These are phyloP conservation scores for Metarhizium anisopliae DNA, from an alignment of 2,329 filamentous ascomycete species.

Conservation along the genomic window DNA sequence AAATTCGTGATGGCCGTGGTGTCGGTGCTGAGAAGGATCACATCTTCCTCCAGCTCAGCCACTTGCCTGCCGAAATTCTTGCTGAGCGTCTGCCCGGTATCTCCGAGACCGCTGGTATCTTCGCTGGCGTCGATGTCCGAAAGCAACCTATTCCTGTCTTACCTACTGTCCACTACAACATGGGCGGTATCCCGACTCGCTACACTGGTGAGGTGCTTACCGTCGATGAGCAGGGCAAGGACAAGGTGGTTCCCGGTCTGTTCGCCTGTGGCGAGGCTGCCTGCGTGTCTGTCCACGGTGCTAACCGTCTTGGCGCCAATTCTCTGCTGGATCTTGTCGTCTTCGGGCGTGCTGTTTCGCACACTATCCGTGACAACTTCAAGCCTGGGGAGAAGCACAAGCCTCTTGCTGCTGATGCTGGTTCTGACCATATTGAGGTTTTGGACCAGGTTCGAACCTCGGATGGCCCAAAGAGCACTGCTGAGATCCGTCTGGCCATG, in stretches of 20 bases:
- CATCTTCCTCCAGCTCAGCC: constrained; percentile 95
- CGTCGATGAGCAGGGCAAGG: constrained; percentile 74
- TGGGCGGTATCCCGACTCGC: constrained; percentile 96
- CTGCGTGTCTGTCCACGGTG: constrained; percentile 95
- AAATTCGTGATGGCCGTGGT: constrained; percentile 95
- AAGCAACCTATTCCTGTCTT: constrained; percentile 96
- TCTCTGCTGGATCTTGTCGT: constrained; percentile 95
- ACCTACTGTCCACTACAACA: constrained; percentile 98
- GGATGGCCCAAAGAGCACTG: constrained; percentile 76
- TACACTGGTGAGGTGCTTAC: constrained; percentile 96
- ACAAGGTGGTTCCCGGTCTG: constrained; percentile 88
- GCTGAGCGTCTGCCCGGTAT: constrained; percentile 97
- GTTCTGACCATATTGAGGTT: constrained; percentile 75
- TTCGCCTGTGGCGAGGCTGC: constrained; percentile 96
- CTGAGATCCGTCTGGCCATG: constrained; percentile 84
- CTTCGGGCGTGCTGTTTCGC: constrained; percentile 93
- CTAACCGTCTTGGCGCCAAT: constrained; percentile 96
- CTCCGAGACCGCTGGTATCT: constrained; percentile 95
- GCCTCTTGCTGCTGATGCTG: constrained; percentile 75
- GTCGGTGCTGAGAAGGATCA: constrained; percentile 96
- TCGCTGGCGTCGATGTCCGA: constrained; percentile 90
- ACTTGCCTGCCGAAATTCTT: constrained; percentile 84
- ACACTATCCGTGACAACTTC: constrained; percentile 94
- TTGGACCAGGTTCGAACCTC: constrained; percentile 81
- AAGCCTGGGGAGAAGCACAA: constrained; percentile 72